Evolutionary conservation across 78 protist species (phyloP).

Genomic region (Pelomyxa schiedti): DNA sequence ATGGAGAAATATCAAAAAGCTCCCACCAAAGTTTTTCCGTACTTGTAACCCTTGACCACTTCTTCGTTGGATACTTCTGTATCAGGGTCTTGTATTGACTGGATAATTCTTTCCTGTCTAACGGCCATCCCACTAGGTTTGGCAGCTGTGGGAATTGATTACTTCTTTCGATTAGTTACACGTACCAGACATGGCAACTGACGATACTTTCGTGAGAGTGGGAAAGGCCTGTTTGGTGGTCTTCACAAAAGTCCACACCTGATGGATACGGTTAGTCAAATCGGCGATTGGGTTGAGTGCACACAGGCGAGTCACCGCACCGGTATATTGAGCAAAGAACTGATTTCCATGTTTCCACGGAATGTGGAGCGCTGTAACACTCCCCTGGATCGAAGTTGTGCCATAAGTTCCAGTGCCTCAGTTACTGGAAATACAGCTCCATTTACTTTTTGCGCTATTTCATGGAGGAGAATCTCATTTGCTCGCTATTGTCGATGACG

Average conservation of each 20-base stretch:
- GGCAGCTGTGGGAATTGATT: no score
- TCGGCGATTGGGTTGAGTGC: no score
- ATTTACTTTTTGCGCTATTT: no score
- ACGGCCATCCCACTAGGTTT: slow-evolving; percentile 15
- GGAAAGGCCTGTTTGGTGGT: slow-evolving; percentile 28
- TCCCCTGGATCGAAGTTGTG: slow-evolving; percentile 41
- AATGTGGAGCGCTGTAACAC: slow-evolving; percentile 27
- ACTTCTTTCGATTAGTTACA: no score
- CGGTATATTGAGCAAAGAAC: slow-evolving; percentile 7
- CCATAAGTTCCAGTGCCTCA: slow-evolving; percentile 54
- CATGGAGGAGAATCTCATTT: no score
- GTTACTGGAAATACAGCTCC: slow-evolving; percentile 51
- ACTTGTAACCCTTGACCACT: slow-evolving; percentile 34
- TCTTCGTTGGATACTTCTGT: slow-evolving; percentile 23
- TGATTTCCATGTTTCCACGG: slow-evolving; percentile 30
- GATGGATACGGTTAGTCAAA: no score
- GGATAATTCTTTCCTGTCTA: slow-evolving; percentile 9
- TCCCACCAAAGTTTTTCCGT: slow-evolving; percentile 49
- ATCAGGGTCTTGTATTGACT: slow-evolving; percentile 38
- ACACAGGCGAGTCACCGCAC: no score
- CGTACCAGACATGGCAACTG: slow-evolving; percentile 4
- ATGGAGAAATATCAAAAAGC: no score
- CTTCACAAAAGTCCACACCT: slow-evolving; percentile 2
- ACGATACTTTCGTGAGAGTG: slow-evolving; percentile 28
- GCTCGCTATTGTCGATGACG: no score